A percentile compares a stretch with the other conserved stretches of the same genome.
phyloP scores from a whole-genome alignment of 768 basidiomycete genomes.

The Gyrodon lividus region DNA sequence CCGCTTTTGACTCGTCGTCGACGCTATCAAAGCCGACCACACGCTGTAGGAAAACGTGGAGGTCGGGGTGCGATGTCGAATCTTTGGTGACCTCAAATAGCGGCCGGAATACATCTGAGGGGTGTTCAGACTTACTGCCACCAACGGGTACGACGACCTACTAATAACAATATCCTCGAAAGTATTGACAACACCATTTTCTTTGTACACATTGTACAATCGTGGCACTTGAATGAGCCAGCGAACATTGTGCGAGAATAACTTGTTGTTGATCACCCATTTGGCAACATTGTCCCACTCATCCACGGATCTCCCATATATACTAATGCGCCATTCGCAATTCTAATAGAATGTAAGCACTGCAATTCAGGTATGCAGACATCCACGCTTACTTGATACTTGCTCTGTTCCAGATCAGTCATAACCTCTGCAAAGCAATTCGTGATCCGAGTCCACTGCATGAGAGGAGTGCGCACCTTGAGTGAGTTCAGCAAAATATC shows the following conservation, averaged over 20 bases:
- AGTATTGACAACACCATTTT: slow-evolving; percentile 74
- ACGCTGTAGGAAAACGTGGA: slow-evolving; percentile 93
- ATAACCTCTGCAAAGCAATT: slow-evolving; percentile 71
- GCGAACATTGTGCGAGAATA: slow-evolving; percentile 94
- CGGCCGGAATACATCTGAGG: slow-evolving; percentile 84
- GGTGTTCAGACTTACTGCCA: not conserved
- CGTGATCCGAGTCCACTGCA: not conserved
- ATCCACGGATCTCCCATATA: slow-evolving; percentile 77
- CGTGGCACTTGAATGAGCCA: slow-evolving; percentile 98
- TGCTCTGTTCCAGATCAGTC: slow-evolving; percentile 96
- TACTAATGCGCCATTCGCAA: slow-evolving; percentile 95
- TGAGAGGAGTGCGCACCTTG: slow-evolving; percentile 51
- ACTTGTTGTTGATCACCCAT: slow-evolving; percentile 93
- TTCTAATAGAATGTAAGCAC: slow-evolving; percentile 47
- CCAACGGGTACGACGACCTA: slow-evolving; percentile 41
- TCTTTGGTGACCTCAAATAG: slow-evolving; percentile 96
- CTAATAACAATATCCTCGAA: slow-evolving; percentile 92
- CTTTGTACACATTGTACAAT: slow-evolving; percentile 93
- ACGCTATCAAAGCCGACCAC: slow-evolving; percentile 98
- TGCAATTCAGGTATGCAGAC: not conserved
- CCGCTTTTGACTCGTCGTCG: slow-evolving; percentile 95
- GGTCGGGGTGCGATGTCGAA: slow-evolving; percentile 85
- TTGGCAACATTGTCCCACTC: slow-evolving; percentile 99
- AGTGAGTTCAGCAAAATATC: slow-evolving; percentile 93
- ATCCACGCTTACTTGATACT: slow-evolving; percentile 75